Evolutionary conservation across 805 yeast species (phyloP).

Genomic region (Cyberlindnera nakhonratchasimensis): DNA sequence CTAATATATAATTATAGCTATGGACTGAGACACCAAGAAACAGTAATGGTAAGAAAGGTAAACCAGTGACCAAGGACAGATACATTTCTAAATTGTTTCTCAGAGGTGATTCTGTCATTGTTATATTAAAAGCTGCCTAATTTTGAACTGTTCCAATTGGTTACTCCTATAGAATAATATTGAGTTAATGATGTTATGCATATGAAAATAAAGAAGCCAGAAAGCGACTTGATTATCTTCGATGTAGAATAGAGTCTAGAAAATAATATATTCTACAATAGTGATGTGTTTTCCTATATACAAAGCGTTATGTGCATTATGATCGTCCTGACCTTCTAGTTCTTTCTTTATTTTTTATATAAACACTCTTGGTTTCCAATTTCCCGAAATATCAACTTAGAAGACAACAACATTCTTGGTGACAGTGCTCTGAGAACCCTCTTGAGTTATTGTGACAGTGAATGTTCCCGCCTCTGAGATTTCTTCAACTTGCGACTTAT

Average conservation of each 20-base stretch:
- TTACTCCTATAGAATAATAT: background rate
- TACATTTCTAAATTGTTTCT: slow-evolving; percentile 86
- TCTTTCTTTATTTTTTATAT: background rate
- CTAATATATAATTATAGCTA: slow-evolving; percentile 25
- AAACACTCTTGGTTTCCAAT: background rate
- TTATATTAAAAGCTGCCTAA: slow-evolving; percentile 55
- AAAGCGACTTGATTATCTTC: too few relatives aligned
- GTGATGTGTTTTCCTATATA: slow-evolving; percentile 3
- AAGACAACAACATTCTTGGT: slow-evolving; percentile 18
- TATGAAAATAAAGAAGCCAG: background rate
- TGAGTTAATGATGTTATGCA: slow-evolving; percentile 10
- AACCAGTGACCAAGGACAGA: slow-evolving; percentile 65
- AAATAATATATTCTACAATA: background rate
- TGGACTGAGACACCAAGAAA: slow-evolving; percentile 65
- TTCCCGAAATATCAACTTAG: background rate
- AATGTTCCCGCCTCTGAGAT: slow-evolving; percentile 20
- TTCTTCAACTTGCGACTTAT: slow-evolving; percentile 7
- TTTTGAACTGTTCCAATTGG: background rate
- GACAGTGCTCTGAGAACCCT: slow-evolving; percentile 12
- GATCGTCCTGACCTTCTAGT: background rate
- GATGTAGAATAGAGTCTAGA: background rate
- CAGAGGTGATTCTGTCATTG: slow-evolving; percentile 93
- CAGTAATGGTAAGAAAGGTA: slow-evolving; percentile 68
- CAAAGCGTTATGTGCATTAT: too few relatives aligned
- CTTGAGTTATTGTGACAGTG: slow-evolving; percentile 17